Base-by-base conservation (phyloP, 108 stramenopile genomes). In the Cyclotella baltica region DNA sequence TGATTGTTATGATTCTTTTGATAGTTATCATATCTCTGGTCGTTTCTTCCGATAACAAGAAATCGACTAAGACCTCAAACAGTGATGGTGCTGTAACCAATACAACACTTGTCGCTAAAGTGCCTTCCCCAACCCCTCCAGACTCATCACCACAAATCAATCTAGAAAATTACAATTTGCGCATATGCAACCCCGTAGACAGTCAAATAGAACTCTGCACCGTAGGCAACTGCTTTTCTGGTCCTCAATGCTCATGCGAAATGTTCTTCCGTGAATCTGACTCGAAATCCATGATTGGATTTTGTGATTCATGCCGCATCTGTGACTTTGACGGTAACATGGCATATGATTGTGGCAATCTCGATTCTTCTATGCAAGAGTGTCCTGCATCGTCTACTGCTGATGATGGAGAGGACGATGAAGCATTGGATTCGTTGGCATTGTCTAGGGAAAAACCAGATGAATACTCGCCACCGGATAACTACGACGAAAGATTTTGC, bases 191-290 rank as follows among this genome's bases (percentile, higher is more conserved):
- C 31, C 59, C 59, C 31, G 34, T 33, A 1, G 59, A 61, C 59
- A 31, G 31, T 2, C 31, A 61, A 46, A 25, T 18, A n/a, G 63
- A 64, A 64, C 15, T 64, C 4, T 64, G 63, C 13, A 64, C 31
- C 3, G 63, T 23, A 9, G 63, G 30, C 8, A 43, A 64, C 15
- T 64, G 63, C 22, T 46, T 64, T 25, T 40, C 63, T 1, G 43
- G 63, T 30, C 63, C 63, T 20, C 38, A 64, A 46, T 64, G 63
- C 63, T 23, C 38, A 22, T 64, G 63, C 46, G 40, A 64, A 25
- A 43, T 64, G 1, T 64, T 46, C 43, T 28, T 43, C 6, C 38
- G 63, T 22, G 63, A 47, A 13, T 25, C 25, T 0, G 25, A 64
- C 8, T 46, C 40, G 3, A 64, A 46, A 0, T 40, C 38, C 6